Percentiles rank a stretch among this genome's conserved stretches.
Conservation (phyloP, 2,329 filamentous ascomycete genomes). For the Boeremia lycopersici region DNA sequence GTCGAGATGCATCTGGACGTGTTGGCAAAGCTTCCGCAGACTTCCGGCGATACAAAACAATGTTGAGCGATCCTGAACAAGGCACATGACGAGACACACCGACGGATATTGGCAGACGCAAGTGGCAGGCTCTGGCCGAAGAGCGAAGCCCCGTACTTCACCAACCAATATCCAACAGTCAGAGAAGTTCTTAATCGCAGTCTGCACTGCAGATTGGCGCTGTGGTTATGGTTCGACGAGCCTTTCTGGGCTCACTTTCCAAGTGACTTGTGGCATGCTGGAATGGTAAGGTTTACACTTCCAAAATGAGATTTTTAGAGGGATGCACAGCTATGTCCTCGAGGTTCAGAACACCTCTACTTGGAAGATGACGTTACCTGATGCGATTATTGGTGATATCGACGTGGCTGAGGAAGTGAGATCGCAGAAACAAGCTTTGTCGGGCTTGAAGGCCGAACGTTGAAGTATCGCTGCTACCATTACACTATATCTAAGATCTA, state of each 20-base stretch:
- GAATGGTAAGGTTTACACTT: background rate
- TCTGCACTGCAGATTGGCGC: constrained; percentile 18
- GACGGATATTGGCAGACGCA: no score
- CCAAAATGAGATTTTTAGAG: background rate
- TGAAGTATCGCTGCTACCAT: constrained; percentile 4
- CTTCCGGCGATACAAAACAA: no score
- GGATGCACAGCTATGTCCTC: background rate
- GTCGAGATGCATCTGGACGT: no score
- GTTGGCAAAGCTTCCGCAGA: no score
- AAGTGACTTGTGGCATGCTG: constrained; percentile 11
- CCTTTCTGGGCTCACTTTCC: constrained; percentile 7
- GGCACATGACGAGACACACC: no score
- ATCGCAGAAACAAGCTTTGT: constrained; percentile 5
- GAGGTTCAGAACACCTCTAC: background rate
- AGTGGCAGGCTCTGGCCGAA: no score
- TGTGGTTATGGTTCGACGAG: constrained; percentile 12
- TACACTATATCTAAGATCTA: background rate
- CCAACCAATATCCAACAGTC: constrained; percentile 5
- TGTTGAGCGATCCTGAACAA: no score
- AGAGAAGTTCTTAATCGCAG: constrained; percentile 25
- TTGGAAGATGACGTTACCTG: constrained; percentile 3
- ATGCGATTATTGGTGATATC: constrained; percentile 6
- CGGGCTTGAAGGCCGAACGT: background rate
- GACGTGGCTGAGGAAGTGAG: constrained; percentile 15
- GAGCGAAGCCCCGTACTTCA: no score